A percentile compares a stretch with the other conserved stretches of the same genome.
Evolutionary conservation across 306 rosid genomes (phyloP).

Genomic region (Senna siamea): DNA sequence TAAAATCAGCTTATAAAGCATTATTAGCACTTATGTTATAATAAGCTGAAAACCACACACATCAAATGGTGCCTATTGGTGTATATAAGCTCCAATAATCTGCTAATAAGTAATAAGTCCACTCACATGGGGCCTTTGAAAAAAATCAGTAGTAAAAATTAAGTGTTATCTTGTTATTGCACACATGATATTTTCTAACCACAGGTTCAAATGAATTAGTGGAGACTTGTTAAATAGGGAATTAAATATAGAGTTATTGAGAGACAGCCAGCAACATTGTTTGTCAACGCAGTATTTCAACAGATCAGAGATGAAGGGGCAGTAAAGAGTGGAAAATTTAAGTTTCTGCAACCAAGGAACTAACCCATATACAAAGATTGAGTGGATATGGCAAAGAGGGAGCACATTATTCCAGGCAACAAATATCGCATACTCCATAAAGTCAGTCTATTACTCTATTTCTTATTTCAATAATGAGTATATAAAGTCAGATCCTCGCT

Average conservation of each 20-base stretch:
- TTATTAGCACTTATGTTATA: background rate
- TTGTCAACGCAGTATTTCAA: too few relatives aligned
- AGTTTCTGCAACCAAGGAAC: background rate
- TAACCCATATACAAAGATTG: background rate
- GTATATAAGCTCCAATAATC: background rate
- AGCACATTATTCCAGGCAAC: slow-evolving; percentile 11
- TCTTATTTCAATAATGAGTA: background rate
- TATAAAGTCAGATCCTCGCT: background rate
- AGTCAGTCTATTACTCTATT: background rate
- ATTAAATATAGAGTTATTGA: background rate
- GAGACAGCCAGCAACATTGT: background rate
- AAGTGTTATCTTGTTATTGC: background rate
- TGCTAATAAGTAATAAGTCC: background rate
- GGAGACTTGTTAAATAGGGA: background rate
- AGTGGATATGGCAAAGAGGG: background rate
- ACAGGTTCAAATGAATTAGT: background rate
- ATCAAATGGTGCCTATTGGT: background rate
- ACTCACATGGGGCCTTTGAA: background rate
- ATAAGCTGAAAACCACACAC: background rate
- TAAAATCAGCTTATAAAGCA: background rate
- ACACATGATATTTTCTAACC: background rate
- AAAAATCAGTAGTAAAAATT: background rate
- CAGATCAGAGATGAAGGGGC: slow-evolving; percentile 15
- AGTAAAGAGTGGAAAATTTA: slow-evolving; percentile 3
- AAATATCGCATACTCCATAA: background rate